Percentiles rank a stretch among this genome's conserved stretches.
These are phyloP conservation scores for Cajanus cajan DNA, from an alignment of 306 rosid species.

Conservation along the genomic window DNA sequence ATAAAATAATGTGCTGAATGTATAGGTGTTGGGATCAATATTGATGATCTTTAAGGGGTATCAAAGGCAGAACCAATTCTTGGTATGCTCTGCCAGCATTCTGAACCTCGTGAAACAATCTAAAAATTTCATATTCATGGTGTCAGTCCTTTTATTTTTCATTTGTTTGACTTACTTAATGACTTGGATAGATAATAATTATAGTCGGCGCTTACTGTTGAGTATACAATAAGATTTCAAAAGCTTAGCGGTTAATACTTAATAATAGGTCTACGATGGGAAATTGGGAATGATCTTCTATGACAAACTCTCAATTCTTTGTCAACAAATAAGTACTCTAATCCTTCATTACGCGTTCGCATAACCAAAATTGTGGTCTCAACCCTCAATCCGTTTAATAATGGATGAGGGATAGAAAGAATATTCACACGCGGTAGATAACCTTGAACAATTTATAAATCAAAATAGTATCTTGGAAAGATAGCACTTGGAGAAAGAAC, in stretches of 20 bases:
- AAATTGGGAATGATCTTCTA: background rate
- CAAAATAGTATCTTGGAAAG: constrained; percentile 4
- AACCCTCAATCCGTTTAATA: background rate
- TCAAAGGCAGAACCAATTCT: background rate
- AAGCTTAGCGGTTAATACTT: background rate
- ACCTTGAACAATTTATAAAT: background rate
- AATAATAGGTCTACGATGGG: background rate
- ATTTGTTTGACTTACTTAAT: background rate
- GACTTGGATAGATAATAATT: background rate
- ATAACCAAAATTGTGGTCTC: background rate
- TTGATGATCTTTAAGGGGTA: background rate
- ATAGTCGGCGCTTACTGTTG: background rate
- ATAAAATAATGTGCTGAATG: background rate
- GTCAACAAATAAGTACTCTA: background rate
- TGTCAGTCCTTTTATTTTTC: background rate
- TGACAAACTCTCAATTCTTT: background rate
- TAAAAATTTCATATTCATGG: background rate
- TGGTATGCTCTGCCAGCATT: background rate
- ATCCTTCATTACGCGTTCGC: background rate
- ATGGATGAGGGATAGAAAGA: background rate
- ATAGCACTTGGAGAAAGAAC: background rate
- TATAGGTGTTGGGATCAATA: background rate
- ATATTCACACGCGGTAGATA: background rate
- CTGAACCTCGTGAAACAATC: background rate
- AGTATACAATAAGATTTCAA: background rate